Evolutionary conservation across 257 asterid genomes (phyloP), one percentile per base, ranked within the genome.

Genomic region (Solanum microdontum): DNA sequence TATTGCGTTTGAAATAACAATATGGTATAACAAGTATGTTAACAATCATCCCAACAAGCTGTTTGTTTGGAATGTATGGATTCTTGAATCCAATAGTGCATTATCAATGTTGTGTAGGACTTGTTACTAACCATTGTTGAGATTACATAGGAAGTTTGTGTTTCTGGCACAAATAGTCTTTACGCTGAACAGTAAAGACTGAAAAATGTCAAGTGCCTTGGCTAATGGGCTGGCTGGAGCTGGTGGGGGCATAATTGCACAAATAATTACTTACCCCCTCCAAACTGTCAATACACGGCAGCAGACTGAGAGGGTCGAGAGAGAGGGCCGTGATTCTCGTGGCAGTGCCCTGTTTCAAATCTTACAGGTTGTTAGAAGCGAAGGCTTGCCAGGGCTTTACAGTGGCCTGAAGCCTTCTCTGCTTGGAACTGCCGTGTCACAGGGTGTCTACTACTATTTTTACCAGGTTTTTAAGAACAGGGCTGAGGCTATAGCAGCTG

Each of bases 391-490:
- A 83, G 99, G 99, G 73, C 96, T 96, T 75, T 96, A 96, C 92
- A 96, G 98, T 82, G 99, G 99, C 88, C 98, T 96, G 92, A 94
- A 89, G 94, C 99, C 98, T 68, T 96, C 98, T 84, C 93, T 96
- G 69, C 91, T 96, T 10, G 99, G 99, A 37, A 95, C 99, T 51
- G 97, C 99, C 64, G 95, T 98, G 88, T 96, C 99, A 13, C 98
- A 92, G 96, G 99, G 98, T 76, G 93, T 96, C 82, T 96, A 96
- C 86, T 95, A 96, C 88, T 95, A 94, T 9, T 96, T 93, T 82
- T 96, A 96, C 93, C 99, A 95, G 92, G 93, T 94, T 58, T 96
- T 96, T 91, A 96, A 94, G 87, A 95, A 96, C 92, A 96, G 94
- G 91, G 99, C 98, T 33, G 96, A 90, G 88, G 96, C 95, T 14